Conservation (phyloP, 2,329 filamentous ascomycete species). For the Pseudogymnoascus destructans region DNA sequence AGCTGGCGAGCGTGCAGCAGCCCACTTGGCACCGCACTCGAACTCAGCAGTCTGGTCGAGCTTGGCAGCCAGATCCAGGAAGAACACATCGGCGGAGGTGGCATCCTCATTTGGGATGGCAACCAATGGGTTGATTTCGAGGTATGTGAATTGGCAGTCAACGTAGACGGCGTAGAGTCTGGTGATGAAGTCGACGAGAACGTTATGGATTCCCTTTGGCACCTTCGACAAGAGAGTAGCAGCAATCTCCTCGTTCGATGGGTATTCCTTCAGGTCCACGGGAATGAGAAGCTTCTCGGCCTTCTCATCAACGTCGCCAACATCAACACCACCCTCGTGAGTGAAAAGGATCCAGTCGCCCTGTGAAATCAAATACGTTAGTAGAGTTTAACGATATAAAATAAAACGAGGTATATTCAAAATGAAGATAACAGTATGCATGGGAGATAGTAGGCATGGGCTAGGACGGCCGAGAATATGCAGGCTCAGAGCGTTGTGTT, state of each 20-base stretch:
- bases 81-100: constrained; percentile 90
- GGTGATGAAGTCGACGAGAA: constrained; percentile 97
- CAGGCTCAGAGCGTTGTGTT: neutral
- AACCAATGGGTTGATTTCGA: constrained; percentile 98
- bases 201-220: constrained; percentile 89
- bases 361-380: constrained; percentile 34
- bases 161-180: constrained; percentile 97
- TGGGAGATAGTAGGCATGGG: neutral
- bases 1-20: constrained; percentile 79
- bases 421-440: neutral
- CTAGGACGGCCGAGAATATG: neutral
- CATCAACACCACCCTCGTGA: constrained; percentile 98
- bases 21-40: constrained; percentile 98
- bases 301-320: constrained; percentile 97
- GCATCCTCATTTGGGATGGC: constrained; percentile 88
- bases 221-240: constrained; percentile 78
- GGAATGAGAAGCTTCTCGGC: constrained; percentile 97
- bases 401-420: neutral
- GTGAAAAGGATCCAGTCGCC: constrained; percentile 99
- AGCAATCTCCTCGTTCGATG: constrained; percentile 91
- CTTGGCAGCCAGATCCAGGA: constrained; percentile 97
- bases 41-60: constrained; percentile 98
- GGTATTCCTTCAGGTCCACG: constrained; percentile 87
- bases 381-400: neutral
- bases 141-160: constrained; percentile 99